Evolutionary conservation across 352 stramenopile genomes (phyloP), one percentile per base, ranked within the genome.

Genomic region (Globisporangium viniferum): DNA sequence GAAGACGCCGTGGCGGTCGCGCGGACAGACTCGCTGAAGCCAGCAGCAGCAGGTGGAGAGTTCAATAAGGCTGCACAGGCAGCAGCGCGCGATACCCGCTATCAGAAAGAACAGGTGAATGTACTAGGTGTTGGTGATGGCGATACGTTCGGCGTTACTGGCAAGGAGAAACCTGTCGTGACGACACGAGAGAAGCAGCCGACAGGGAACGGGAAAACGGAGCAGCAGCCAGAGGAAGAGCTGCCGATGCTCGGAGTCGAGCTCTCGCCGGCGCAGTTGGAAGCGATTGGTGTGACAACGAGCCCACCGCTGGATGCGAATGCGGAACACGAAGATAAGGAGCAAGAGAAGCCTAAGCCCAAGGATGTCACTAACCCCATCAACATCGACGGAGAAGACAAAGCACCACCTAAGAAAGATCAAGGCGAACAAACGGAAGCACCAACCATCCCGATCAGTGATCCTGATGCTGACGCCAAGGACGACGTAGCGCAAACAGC

Each of bases 281-380:
- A 64, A 33, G 66, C 66, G 24, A 71, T 71, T 10, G 66, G 66
- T 3, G 49, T 67, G 36, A 65, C 48, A 14, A 59, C 59, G 46
- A 44, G 35, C 5, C 60, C 46, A 12, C 48, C 49, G 12, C 10
- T 57, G 2, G 27, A 29, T 65, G 44, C 7, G 5, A 36, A 31
- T 15, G 35, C 29, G 4, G 24, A 29, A 31, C 39, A 14, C 1
- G 6, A 41, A n/a, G 36, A 62, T 27, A 22, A 20, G 36, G 12
- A 46, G 31, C 39, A 59, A 10, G 39, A 56, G 24, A n/a, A 39
- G n/a, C 7, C 7, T 7, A 44, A 60, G 18, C 20, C 31, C 5
- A 57, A 31, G n/a, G 41, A 33, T 2, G 0, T n/a, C 29, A 48
- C 22, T n/a, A 48, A 20, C 10, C 22, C 31, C 8, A 18, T 7